Evolutionary conservation across 2,329 filamentous ascomycete genomes (phyloP).

Genomic region (Zelopaecilomyces penicillatus): DNA sequence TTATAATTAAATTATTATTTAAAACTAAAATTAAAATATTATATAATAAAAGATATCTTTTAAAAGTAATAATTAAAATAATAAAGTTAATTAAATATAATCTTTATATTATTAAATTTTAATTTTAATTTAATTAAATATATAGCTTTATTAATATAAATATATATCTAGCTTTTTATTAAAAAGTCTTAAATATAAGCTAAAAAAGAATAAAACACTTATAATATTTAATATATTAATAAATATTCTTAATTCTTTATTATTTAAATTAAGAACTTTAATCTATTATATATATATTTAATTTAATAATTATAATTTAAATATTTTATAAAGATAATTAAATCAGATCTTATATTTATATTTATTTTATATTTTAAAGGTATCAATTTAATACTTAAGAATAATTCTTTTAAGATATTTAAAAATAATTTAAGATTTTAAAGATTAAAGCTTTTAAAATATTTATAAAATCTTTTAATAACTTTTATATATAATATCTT

Average conservation of each 20-base stretch:
- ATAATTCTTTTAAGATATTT: neutral
- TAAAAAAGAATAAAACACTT: neutral
- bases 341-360: neutral
- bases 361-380: neutral
- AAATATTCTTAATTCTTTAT: no score
- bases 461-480: no score
- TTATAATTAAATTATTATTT: neutral
- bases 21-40: neutral
- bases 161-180: neutral
- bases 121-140: no score
- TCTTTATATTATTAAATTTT: no score
- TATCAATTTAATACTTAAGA: constrained; percentile 1
- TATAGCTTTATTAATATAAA: no score
- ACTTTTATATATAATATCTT: no score
- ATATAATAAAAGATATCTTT: neutral
- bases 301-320: neutral
- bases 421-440: no score
- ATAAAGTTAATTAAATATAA: neutral
- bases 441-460: no score
- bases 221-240: neutral
- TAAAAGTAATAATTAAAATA: neutral
- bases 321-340: no score
- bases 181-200: neutral
- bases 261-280: no score
- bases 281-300: no score